These are phyloP conservation scores for Podaxis sp. DNA, from an alignment of 768 basidiomycete species.

Conservation along the genomic window DNA sequence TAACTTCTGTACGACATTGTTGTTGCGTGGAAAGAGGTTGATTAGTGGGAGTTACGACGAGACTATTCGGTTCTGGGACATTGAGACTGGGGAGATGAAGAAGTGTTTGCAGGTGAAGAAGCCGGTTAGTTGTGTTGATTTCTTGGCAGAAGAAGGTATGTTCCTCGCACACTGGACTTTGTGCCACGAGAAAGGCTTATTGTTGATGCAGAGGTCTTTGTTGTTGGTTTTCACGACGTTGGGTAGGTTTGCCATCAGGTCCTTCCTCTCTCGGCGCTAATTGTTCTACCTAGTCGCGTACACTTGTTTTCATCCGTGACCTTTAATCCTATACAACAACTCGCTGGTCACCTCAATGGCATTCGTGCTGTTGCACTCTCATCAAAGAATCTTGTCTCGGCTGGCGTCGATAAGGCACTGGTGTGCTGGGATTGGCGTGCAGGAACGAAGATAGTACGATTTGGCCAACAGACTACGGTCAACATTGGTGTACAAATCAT, in stretches of 20 bases:
- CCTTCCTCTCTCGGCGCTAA: not conserved
- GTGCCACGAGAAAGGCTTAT: constrained; percentile 1
- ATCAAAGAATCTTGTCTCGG: constrained; percentile 82
- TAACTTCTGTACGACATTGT: constrained; percentile 82
- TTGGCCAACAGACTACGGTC: constrained; percentile 91
- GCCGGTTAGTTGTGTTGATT: constrained; percentile 89
- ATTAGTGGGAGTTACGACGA: constrained; percentile 93
- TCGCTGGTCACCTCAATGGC: constrained; percentile 84
- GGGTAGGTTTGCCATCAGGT: constrained; percentile 50
- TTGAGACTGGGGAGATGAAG: constrained; percentile 60
- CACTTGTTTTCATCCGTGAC: constrained; percentile 87
- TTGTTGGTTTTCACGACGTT: constrained; percentile 91
- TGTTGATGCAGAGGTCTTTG: constrained; percentile 68
- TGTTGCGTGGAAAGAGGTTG: constrained; percentile 74
- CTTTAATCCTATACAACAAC: constrained; percentile 80
- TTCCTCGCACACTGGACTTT: not conserved
- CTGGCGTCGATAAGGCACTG: constrained; percentile 70
- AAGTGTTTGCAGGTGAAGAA: constrained; percentile 85
- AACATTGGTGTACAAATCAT: constrained; percentile 90
- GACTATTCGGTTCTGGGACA: constrained; percentile 91
- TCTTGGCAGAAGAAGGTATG: constrained; percentile 75
- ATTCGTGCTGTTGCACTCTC: constrained; percentile 89
- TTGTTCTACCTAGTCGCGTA: constrained; percentile 56
- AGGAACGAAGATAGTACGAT: constrained; percentile 85
- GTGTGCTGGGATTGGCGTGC: constrained; percentile 92